Evolutionary conservation across 305 asterid species (phyloP).

Genomic region (Solanum hybrid): DNA sequence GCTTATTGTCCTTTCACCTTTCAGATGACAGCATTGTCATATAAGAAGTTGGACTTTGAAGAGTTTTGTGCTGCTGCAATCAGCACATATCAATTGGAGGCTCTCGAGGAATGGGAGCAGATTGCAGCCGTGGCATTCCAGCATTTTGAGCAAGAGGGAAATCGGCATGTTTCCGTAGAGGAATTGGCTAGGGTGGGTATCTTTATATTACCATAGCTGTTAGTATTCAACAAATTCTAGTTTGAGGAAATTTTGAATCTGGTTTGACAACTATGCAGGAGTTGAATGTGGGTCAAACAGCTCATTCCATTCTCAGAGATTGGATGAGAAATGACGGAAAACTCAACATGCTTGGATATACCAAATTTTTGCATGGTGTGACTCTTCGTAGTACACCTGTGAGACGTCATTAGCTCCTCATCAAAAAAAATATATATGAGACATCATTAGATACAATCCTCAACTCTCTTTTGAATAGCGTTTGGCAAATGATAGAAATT

Average conservation of each 20-base stretch:
- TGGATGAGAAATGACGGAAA: slow-evolving; percentile 70
- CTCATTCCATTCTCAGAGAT: slow-evolving; percentile 66
- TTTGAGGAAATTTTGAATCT: background rate
- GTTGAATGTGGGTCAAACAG: slow-evolving; percentile 61
- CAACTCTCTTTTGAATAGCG: slow-evolving; percentile 1
- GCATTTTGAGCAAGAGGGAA: slow-evolving; percentile 77
- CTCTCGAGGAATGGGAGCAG: slow-evolving; percentile 78
- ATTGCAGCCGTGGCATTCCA: slow-evolving; percentile 64
- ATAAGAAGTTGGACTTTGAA: slow-evolving; percentile 70
- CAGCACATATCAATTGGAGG: slow-evolving; percentile 86
- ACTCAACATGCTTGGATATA: slow-evolving; percentile 67
- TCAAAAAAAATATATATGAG: slow-evolving; percentile 17
- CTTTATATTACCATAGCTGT: background rate
- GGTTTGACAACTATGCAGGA: slow-evolving; percentile 42
- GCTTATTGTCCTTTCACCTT: background rate
- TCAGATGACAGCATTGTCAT: slow-evolving; percentile 71
- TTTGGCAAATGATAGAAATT: slow-evolving; percentile 7
- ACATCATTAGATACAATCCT: slow-evolving; percentile 33
- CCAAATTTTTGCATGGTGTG: slow-evolving; percentile 90
- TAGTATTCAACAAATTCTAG: background rate
- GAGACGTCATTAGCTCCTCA: slow-evolving; percentile 43
- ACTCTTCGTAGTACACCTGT: slow-evolving; percentile 66
- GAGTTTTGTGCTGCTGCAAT: slow-evolving; percentile 92
- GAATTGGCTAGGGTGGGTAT: slow-evolving; percentile 96
- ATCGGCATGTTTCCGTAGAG: slow-evolving; percentile 68